Conservation (phyloP, 2,329 filamentous ascomycete genomes). For the Alternaria infectoria region DNA sequence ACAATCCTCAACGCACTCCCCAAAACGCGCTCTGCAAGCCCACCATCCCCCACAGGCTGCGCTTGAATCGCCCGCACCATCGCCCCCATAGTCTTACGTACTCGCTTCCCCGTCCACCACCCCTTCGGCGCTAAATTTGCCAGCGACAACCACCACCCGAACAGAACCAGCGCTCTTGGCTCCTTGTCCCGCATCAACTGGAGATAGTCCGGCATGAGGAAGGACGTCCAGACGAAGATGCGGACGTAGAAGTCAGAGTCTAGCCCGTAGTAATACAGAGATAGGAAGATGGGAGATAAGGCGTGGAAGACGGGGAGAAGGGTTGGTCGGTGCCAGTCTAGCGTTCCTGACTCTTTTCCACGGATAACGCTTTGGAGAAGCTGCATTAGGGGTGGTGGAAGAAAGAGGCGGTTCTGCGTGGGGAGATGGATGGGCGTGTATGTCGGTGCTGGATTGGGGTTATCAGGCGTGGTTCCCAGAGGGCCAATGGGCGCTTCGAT, state of each 20-base stretch:
- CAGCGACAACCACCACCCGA: slow-evolving; percentile 41
- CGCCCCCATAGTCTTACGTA: slow-evolving; percentile 26
- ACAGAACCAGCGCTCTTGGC: slow-evolving; percentile 33
- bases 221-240: slow-evolving; percentile 37
- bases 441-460: slow-evolving; percentile 36
- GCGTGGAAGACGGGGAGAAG: slow-evolving; percentile 38
- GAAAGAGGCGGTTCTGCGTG: slow-evolving; percentile 26
- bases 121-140: slow-evolving; percentile 29
- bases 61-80: slow-evolving; percentile 25
- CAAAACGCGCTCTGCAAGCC: slow-evolving; percentile 20
- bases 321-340: slow-evolving; percentile 29
- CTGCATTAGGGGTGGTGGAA: slow-evolving; percentile 34
- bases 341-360: slow-evolving; percentile 10
- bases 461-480: slow-evolving; percentile 25
- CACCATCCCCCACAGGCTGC: slow-evolving; percentile 9
- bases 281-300: slow-evolving; percentile 41
- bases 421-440: slow-evolving; percentile 18
- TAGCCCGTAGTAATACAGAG: slow-evolving; percentile 40
- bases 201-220: slow-evolving; percentile 38
- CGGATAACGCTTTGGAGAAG: slow-evolving; percentile 26
- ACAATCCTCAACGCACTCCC: slow-evolving; percentile 29
- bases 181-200: slow-evolving; percentile 29
- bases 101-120: slow-evolving; percentile 28
- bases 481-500: slow-evolving; percentile 14
- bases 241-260: slow-evolving; percentile 39